Percentiles rank a stretch among this genome's conserved stretches.
phyloP scores from a whole-genome alignment of 768 basidiomycete species.

The Phylloporus arenicola region DNA sequence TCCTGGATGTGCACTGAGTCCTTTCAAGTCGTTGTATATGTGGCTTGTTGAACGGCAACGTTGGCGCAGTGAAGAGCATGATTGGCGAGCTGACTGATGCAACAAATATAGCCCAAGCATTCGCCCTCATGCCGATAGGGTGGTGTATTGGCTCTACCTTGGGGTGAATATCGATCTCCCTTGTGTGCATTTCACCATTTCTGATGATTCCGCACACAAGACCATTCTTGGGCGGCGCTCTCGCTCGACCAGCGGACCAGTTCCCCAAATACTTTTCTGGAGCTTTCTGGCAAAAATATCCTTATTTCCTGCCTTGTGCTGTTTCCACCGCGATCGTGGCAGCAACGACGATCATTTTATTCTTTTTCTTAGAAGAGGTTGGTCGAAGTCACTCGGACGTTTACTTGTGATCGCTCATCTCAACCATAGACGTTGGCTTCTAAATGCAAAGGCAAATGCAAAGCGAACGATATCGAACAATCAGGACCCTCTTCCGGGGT shows the following conservation, averaged over 20 bases:
- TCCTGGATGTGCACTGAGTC: background rate
- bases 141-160: conserved; percentile 31
- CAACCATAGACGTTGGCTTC: conserved; percentile 7
- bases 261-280: conserved; percentile 45
- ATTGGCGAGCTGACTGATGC: conserved; percentile 60
- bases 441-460: background rate
- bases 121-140: conserved; percentile 26
- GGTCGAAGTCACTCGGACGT: background rate
- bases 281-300: conserved; percentile 47
- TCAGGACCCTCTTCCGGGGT: background rate
- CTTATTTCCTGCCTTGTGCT: conserved; percentile 61
- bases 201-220: conserved; percentile 3
- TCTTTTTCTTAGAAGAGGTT: conserved; percentile 54
- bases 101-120: conserved; percentile 26
- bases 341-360: conserved; percentile 37
- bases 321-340: conserved; percentile 50
- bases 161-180: conserved; percentile 25
- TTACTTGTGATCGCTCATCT: conserved; percentile 4
- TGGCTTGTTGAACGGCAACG: conserved; percentile 32
- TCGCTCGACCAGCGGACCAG: conserved; percentile 48
- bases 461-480: background rate
- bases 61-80: conserved; percentile 50
- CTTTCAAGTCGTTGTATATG: conserved; percentile 23
- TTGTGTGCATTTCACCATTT: background rate
- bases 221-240: conserved; percentile 47